A percentile compares a stretch with the other conserved stretches of the same genome.
phyloP scores from a whole-genome alignment of 306 rosid genomes.

The Quercus mongolica region DNA sequence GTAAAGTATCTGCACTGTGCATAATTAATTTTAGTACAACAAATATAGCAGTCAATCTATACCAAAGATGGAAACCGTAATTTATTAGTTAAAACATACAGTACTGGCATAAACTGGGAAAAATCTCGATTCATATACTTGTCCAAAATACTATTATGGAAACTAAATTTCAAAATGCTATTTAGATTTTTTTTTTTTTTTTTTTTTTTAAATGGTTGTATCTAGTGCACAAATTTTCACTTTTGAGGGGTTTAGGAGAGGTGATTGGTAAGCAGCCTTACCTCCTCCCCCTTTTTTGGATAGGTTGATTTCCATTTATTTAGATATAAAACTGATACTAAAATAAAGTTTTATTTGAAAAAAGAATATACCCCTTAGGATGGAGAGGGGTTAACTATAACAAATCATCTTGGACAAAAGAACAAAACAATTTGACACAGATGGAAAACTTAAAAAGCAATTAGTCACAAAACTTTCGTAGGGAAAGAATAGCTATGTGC shows the following conservation, averaged over 20 bases:
- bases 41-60: not conserved
- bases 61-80: not conserved
- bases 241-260: too few relatives aligned
- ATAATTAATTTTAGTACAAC: not conserved
- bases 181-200: not conserved
- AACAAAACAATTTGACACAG: not conserved
- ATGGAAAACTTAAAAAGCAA: too few relatives aligned
- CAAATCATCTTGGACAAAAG: not conserved
- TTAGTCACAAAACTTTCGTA: not conserved
- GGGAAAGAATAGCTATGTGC: not conserved
- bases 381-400: not conserved
- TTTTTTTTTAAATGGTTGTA: too few relatives aligned
- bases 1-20: not conserved
- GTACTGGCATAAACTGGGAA: not conserved
- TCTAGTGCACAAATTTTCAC: too few relatives aligned
- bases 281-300: too few relatives aligned
- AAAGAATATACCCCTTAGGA: not conserved
- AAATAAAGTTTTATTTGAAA: not conserved
- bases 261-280: too few relatives aligned
- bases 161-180: not conserved
- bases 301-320: too few relatives aligned
- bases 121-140: not conserved
- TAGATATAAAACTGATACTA: not conserved
- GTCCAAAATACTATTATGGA: not conserved
- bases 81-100: too few relatives aligned